These are phyloP conservation scores for Podochytrium sp. DNA, from an alignment of 192 early-diverging fungal species.

Conservation along the genomic window DNA sequence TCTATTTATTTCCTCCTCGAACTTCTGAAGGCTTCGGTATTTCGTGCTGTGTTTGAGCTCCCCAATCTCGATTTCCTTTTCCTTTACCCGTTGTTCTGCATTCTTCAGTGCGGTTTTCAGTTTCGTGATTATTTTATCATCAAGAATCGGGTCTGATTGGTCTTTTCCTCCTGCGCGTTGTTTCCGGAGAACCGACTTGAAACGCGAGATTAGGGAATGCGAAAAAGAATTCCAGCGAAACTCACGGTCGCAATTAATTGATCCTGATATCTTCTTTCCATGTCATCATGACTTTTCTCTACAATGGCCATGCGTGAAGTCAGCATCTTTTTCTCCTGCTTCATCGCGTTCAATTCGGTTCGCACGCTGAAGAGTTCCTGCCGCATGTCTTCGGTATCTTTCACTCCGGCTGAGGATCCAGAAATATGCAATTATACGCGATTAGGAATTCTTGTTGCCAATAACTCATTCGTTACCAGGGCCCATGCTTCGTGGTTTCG, in stretches of 20 bases:
- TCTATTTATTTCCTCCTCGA: conserved; percentile 30
- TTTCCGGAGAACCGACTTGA: conserved; percentile 5
- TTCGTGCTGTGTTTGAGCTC: conserved; percentile 31
- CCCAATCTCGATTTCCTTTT: conserved; percentile 30
- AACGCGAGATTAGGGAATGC: not conserved
- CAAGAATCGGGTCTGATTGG: not conserved
- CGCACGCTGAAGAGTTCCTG: conserved; percentile 24
- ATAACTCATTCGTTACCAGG: not conserved
- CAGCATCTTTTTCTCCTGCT: conserved; percentile 30
- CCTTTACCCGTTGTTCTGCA: conserved; percentile 22
- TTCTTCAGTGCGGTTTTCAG: conserved; percentile 15
- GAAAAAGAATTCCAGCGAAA: not conserved
- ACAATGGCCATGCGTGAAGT: not conserved
- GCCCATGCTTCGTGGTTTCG: conserved; percentile 22
- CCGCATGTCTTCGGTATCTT: conserved; percentile 26
- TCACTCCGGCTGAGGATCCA: conserved; percentile 13
- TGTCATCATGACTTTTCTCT: conserved; percentile 23
- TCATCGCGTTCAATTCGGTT: conserved; percentile 23
- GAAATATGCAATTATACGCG: not conserved
- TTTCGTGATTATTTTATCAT: conserved; percentile 27
- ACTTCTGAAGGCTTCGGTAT: conserved; percentile 30
- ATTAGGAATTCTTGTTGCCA: not conserved
- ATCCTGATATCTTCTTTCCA: conserved; percentile 35
- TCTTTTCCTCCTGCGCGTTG: conserved; percentile 9
- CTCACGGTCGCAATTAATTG: conserved; percentile 28